Evolutionary conservation across 1,139 yeast genomes (phyloP).

Genomic region (Scheffersomyces insectosa): DNA sequence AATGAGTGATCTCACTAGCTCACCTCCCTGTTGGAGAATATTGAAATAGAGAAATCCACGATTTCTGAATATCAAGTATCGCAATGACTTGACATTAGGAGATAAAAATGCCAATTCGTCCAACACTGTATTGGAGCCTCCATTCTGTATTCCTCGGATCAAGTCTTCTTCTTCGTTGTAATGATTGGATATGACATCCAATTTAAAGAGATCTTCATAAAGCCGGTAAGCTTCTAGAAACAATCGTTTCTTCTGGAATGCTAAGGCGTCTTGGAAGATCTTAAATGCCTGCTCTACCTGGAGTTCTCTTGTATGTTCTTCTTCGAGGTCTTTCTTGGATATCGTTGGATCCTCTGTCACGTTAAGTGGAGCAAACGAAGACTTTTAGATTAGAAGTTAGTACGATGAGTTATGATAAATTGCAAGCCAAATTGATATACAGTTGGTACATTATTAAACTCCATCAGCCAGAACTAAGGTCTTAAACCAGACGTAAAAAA

Average conservation of each 20-base stretch:
- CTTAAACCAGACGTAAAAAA: too few relatives aligned
- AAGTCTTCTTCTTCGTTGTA: conserved; percentile 43
- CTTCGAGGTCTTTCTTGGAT: conserved; percentile 58
- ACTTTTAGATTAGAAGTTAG: conserved; percentile 26
- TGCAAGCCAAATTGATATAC: too few relatives aligned
- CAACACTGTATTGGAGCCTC: conserved; percentile 26
- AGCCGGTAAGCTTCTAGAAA: conserved; percentile 50
- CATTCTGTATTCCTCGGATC: conserved; percentile 44
- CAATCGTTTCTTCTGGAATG: conserved; percentile 52
- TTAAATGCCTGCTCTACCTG: conserved; percentile 86
- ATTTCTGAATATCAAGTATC: conserved; percentile 79
- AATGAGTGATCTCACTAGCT: conserved; percentile 3
- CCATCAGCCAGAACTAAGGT: too few relatives aligned
- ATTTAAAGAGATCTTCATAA: conserved; percentile 64
- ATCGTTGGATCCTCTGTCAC: conserved; percentile 65
- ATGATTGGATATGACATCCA: conserved; percentile 64
- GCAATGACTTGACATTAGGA: conserved; percentile 69
- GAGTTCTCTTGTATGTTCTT: conserved; percentile 85
- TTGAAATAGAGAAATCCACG: conserved; percentile 72
- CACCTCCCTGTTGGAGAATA: conserved; percentile 27
- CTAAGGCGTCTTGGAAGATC: conserved; percentile 69
- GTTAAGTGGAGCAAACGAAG: conserved; percentile 80
- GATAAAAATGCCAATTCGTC: conserved; percentile 54
- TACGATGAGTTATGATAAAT: too few relatives aligned
- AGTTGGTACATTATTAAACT: too few relatives aligned